Base-by-base conservation (phyloP, 192 early-diverging fungal species). In the Podila minutissima region DNA sequence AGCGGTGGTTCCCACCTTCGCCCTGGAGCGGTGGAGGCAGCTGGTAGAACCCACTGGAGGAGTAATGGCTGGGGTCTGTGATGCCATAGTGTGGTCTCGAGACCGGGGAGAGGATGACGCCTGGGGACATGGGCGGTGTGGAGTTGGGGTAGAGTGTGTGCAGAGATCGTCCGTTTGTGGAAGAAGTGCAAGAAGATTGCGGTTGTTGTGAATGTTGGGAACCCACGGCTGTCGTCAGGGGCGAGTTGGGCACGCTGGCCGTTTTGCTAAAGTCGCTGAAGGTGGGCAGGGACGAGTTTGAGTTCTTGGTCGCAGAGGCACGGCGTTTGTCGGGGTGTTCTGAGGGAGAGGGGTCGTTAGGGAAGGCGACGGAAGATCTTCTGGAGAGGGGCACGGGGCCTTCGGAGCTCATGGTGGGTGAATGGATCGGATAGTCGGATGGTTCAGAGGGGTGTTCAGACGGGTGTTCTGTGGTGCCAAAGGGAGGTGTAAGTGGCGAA, bases 81-180 rank as follows among this genome's bases (percentile, higher is more conserved):
- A 79, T 72, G 7, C 75, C 75, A 10, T 35, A 64, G 35, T 79
- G 75, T 20, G 75, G 75, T 17, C 75, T 41, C 1, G 70, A 62
- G n/a, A 71, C 33, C 5, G 77, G 77, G 2, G 77, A 81, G 31
- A 81, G 38, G 37, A 81, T 60, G 19, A 69, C 70, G 26, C 66
- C 77, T 60, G 77, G 77, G 17, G 77, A 81, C 77, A 81, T 81
- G 46, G 77, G 70, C 9, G 77, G 77, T 11, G 77, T 81, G 41
- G 66, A 51, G 38, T 72, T 67, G 41, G 71, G 66, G 26, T 81
- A 81, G 59, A 65, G 71, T 64, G 71, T 59, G 26, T 37, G 46
- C 0, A 70, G 59, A 22, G 22, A 17, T 2, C 66, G 41, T 10
- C 35, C 26, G 33, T 49, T 59, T 20, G 67, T 59, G 11, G 68